Conservation (phyloP, 1,284 basidiomycete species). For the Mycena citricolor region DNA sequence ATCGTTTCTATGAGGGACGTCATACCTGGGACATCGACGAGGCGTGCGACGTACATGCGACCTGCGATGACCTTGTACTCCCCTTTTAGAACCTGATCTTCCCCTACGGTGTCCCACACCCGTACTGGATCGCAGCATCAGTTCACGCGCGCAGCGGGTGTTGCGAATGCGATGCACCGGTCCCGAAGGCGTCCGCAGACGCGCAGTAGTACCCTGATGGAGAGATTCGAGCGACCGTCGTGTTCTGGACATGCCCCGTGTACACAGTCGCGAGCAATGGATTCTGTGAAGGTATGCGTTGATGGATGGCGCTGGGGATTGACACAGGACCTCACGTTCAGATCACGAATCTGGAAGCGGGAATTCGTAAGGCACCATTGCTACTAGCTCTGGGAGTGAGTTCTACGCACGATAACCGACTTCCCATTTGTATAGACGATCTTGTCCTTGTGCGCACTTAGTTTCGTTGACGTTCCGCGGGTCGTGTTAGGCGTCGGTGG, state of each 20-base stretch:
- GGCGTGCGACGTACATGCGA: constrained; percentile 59
- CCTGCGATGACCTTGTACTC: constrained; percentile 85
- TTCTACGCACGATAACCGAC: constrained; percentile 75
- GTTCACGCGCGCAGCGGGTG: not conserved
- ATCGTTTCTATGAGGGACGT: constrained; percentile 67
- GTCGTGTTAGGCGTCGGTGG: constrained; percentile 76
- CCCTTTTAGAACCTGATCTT: constrained; percentile 83
- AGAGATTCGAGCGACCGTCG: constrained; percentile 89
- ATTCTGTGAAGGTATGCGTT: constrained; percentile 46
- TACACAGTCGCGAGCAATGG: constrained; percentile 61
- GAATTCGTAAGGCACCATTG: not conserved
- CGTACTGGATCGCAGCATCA: constrained; percentile 51
- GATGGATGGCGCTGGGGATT: constrained; percentile 1
- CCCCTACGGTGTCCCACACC: constrained; percentile 92
- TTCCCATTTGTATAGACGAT: constrained; percentile 87
- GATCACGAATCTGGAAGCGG: constrained; percentile 39
- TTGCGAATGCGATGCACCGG: constrained; percentile 48
- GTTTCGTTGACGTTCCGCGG: constrained; percentile 78
- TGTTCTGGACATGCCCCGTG: constrained; percentile 79
- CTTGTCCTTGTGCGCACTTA: constrained; percentile 82
- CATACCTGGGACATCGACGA: not conserved
- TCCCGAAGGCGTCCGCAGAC: constrained; percentile 80
- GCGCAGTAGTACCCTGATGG: constrained; percentile 96
- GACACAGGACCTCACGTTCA: constrained; percentile 38
- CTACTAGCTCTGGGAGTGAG: constrained; percentile 41